Evolutionary conservation across 495 filamentous ascomycete genomes (phyloP).

Genomic region (Neurospora sublineolata): DNA sequence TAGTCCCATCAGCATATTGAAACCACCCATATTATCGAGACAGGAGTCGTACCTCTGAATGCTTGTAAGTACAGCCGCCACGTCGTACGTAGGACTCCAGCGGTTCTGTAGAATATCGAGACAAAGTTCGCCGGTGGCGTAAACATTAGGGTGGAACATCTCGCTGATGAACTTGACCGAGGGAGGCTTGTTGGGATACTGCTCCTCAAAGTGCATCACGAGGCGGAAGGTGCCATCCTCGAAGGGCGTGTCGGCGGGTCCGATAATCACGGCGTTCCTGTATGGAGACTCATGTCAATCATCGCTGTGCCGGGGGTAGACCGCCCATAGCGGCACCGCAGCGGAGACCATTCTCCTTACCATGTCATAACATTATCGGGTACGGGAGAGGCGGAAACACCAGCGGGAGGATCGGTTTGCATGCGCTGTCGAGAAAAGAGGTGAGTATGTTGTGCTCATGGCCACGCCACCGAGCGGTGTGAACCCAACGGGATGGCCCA

Average conservation of each 20-base stretch:
- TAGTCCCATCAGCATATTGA: constrained; percentile 7
- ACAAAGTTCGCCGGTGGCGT: constrained; percentile 91
- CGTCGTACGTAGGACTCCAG: constrained; percentile 98
- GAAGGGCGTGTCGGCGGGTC: constrained; percentile 93
- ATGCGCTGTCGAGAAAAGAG: constrained; percentile 57
- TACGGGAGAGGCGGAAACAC: constrained; percentile 91
- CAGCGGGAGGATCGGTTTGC: constrained; percentile 97
- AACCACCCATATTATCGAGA: background rate
- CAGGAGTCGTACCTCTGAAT: constrained; percentile 68
- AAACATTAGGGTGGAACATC: constrained; percentile 99
- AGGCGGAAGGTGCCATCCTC: constrained; percentile 96
- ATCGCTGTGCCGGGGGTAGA: background rate
- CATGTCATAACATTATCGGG: constrained; percentile 99
- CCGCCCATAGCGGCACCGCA: background rate
- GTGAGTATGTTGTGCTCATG: constrained; percentile 6
- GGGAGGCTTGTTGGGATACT: constrained; percentile 96
- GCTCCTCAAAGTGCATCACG: constrained; percentile 98
- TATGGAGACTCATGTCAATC: constrained; percentile 7
- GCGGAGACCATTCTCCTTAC: constrained; percentile 36
- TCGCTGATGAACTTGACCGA: constrained; percentile 96
- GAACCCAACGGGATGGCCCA: background rate
- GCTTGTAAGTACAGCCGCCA: constrained; percentile 91
- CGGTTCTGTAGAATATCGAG: constrained; percentile 95
- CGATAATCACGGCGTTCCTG: constrained; percentile 99
- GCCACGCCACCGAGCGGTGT: background rate